Base-by-base conservation (phyloP, 2,329 filamentous ascomycete genomes). In the Orbilia ellipsospora region DNA sequence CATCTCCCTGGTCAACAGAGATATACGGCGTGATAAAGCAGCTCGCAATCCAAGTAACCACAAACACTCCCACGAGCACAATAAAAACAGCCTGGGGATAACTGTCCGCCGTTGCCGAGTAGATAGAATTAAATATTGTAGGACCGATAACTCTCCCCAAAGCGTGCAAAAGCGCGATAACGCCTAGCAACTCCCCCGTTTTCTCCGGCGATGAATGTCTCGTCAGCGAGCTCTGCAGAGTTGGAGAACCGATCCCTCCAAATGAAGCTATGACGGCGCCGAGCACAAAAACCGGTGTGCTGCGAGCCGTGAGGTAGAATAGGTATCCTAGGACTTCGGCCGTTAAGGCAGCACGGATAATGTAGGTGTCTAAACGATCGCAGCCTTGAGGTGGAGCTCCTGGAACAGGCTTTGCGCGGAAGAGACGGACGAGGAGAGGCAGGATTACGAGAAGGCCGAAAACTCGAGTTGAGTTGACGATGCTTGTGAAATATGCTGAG, bases 11-110 rank as follows among this genome's bases (percentile, higher is more conserved):
- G n/a, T 65, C 65, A 45, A 75, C 78, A 44, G 75, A 73, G 50
- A 79, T 62, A 36, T 78, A 68, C 2, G 93, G 90, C 79, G 85
- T 87, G 26, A 98, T 85, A 64, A 93, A 87, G 82, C 90, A 90
- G 80, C 89, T 91, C 64, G 88, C 85, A 1, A 89, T 61, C 31
- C 94, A 86, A 0, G 89, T 89, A 7, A 89, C 23, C 0, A 83
- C 87, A 81, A 96, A 96, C 0, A 92, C 84, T 6, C 83, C 83
- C 0, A 87, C 84, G 52, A 98, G 82, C 59, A 91, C 88, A 7
- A 96, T 88, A 81, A 97, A 97, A 0, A 96, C 90, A 0, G 92
- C 89, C 82, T 95, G 92, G 0, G 92, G 89, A 78, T 91, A 94
- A 0, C 83, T 88, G 18, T 87, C 88, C 0, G 97, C 92, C 0